Percentiles rank a stretch among this genome's conserved stretches.
These are phyloP conservation scores for Pontederia paniculata DNA, from an alignment of 176 grass and related monocot genomes.

Conservation along the genomic window DNA sequence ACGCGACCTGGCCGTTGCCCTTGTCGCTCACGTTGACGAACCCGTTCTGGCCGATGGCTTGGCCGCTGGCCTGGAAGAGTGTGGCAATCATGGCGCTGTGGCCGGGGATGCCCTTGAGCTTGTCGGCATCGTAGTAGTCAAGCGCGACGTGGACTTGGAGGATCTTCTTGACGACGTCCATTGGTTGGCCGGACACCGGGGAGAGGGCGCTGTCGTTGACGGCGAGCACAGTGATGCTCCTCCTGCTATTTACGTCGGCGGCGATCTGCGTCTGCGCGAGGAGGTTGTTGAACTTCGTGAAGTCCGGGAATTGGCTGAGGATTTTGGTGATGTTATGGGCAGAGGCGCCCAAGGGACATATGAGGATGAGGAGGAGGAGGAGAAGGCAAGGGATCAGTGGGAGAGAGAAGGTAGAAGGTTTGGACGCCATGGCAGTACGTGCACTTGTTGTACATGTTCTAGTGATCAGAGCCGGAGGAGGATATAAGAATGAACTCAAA, in stretches of 20 bases:
- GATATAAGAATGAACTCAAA: too few relatives aligned
- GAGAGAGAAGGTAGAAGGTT: neutral
- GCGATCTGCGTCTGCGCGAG: slow-evolving; percentile 33
- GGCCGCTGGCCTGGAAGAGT: slow-evolving; percentile 28
- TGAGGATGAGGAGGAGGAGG: slow-evolving; percentile 1
- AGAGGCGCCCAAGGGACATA: slow-evolving; percentile 21
- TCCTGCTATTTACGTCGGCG: slow-evolving; percentile 28
- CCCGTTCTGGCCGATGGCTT: slow-evolving; percentile 2
- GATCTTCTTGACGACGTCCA: slow-evolving; percentile 8
- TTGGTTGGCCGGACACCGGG: neutral
- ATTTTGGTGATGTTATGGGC: slow-evolving; percentile 40
- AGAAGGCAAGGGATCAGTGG: neutral
- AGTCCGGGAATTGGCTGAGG: slow-evolving; percentile 28
- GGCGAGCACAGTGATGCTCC: slow-evolving; percentile 38
- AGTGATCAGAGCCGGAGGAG: too few relatives aligned
- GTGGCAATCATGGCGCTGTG: slow-evolving; percentile 8
- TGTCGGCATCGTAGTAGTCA: slow-evolving; percentile 34
- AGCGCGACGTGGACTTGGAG: slow-evolving; percentile 35
- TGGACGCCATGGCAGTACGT: neutral
- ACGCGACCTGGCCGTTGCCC: neutral
- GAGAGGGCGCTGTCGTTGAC: slow-evolving; percentile 29
- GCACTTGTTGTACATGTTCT: too few relatives aligned
- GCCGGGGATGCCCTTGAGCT: slow-evolving; percentile 22
- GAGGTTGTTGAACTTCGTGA: slow-evolving; percentile 38
- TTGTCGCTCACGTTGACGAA: slow-evolving; percentile 14